Evolutionary conservation across 805 yeast genomes (phyloP).

Genomic region (Sungouiozyma intestinalis): DNA sequence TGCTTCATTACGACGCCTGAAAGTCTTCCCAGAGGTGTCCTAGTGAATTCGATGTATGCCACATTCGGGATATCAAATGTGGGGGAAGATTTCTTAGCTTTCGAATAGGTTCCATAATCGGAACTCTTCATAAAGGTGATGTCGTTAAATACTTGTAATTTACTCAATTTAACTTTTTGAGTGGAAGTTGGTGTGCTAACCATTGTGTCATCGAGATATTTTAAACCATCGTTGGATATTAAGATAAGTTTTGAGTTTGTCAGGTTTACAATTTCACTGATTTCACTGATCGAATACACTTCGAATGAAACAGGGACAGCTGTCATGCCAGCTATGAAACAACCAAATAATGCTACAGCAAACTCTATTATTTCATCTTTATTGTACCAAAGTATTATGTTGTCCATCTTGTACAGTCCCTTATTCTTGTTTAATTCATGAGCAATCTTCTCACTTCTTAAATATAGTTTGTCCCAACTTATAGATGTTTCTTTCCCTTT

Average conservation of each 20-base stretch:
- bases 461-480: constrained; percentile 82
- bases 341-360: constrained; percentile 76
- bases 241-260: constrained; percentile 73
- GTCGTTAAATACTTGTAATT: constrained; percentile 21
- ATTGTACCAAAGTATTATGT: constrained; percentile 76
- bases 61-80: constrained; percentile 67
- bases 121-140: constrained; percentile 52
- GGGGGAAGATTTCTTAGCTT: constrained; percentile 49
- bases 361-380: constrained; percentile 79
- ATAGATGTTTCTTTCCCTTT: constrained; percentile 77
- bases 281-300: constrained; percentile 50
- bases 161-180: constrained; percentile 22
- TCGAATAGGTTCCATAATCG: constrained; percentile 68
- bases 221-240: constrained; percentile 69
- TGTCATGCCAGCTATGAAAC: constrained; percentile 85
- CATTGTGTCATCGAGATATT: constrained; percentile 50
- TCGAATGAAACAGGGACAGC: constrained; percentile 88
- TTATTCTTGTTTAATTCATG: constrained; percentile 26
- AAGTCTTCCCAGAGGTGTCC: constrained; percentile 82
- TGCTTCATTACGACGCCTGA: constrained; percentile 93
- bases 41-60: constrained; percentile 87
- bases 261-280: constrained; percentile 56
- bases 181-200: constrained; percentile 35
- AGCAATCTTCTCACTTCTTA: constrained; percentile 79
- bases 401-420: constrained; percentile 59